Base-by-base conservation (phyloP, 225 moss, liverwort and hornwort species). In the Takakia lepidozioides region DNA sequence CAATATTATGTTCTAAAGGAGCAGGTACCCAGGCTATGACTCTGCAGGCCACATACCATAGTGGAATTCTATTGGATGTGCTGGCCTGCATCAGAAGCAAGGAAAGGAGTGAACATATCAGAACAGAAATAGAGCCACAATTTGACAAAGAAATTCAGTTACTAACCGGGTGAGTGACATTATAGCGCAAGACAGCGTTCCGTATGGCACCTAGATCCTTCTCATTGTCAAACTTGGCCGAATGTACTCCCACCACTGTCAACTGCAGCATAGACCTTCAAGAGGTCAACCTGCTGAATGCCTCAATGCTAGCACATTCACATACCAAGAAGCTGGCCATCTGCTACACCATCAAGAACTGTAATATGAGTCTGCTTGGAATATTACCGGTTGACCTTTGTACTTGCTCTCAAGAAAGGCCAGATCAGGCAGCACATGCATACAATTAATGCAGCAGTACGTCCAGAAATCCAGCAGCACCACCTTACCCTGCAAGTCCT, bases 191-290 rank as follows among this genome's bases (percentile, higher is more conserved):
- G 24, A 98, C 72, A 15, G 95, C 95, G 30, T 74, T 98, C 16
- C 95, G 82, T 28, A 98, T 98, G 11, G 95, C 90, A 56, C 62
- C 67, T 2, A 59, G 78, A 28, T 98, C 95, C 52, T 98, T 98
- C 70, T 98, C 95, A 34, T 98, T 98, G 75, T 98, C 95, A 61
- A 98, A 98, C 62, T 98, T 98, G 1, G 95, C 95, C n/a, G 95
- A 98, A 61, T 98, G 95, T 57, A 98, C 95, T 50, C 95, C 95
- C 29, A 98, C 78, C 45, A 98, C 90, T 2, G 95, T 76, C 54
- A 91, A 73, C 80, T 84, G 70, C 51, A 36, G 8, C 21, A 30
- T 51, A 56, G n/a, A n/a, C n/a, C n/a, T n/a, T n/a, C n/a, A n/a
- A n/a, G n/a, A n/a, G n/a, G n/a, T n/a, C n/a, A n/a, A n/a, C n/a